These are phyloP conservation scores for Coleophoma eucalyptorum DNA, from an alignment of 2,329 filamentous ascomycete species.

Conservation along the genomic window DNA sequence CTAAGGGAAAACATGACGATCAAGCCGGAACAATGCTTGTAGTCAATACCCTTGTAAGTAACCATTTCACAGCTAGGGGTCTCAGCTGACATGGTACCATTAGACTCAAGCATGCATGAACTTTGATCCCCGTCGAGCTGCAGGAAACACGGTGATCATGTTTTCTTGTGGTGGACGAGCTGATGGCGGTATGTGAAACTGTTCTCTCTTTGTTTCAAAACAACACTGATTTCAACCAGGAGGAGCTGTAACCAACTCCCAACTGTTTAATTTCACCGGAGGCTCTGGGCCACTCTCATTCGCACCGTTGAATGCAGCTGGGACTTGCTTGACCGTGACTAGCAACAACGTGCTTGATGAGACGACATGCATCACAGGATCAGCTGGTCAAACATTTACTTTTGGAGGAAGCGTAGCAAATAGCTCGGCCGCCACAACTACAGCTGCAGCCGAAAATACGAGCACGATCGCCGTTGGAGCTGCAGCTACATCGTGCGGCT, in stretches of 20 bases:
- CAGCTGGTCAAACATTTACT: constrained; percentile 39
- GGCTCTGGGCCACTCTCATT: constrained; percentile 37
- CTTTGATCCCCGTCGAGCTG: constrained; percentile 48
- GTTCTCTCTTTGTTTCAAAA: constrained; percentile 1
- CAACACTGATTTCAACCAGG: constrained; percentile 21
- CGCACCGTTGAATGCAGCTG: constrained; percentile 39
- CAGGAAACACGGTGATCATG: constrained; percentile 46
- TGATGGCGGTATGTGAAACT: constrained; percentile 37
- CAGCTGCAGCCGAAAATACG: neutral
- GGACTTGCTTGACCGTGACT: constrained; percentile 43
- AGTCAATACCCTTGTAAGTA: constrained; percentile 46
- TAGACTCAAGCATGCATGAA: constrained; percentile 55
- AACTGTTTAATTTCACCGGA: constrained; percentile 45
- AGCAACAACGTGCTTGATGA: constrained; percentile 38
- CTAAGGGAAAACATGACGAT: constrained; percentile 47
- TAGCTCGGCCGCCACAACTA: neutral
- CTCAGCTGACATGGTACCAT: constrained; percentile 2
- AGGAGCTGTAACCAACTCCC: constrained; percentile 45
- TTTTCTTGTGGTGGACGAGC: constrained; percentile 56
- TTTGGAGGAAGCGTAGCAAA: constrained; percentile 15
- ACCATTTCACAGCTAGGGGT: too few relatives aligned
- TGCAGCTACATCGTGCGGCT: neutral
- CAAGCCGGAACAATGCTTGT: constrained; percentile 42
- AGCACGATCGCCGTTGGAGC: neutral
- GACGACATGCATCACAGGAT: constrained; percentile 35